phyloP scores from a whole-genome alignment of 139 green algal species.

The Volvox reticuliferus region DNA sequence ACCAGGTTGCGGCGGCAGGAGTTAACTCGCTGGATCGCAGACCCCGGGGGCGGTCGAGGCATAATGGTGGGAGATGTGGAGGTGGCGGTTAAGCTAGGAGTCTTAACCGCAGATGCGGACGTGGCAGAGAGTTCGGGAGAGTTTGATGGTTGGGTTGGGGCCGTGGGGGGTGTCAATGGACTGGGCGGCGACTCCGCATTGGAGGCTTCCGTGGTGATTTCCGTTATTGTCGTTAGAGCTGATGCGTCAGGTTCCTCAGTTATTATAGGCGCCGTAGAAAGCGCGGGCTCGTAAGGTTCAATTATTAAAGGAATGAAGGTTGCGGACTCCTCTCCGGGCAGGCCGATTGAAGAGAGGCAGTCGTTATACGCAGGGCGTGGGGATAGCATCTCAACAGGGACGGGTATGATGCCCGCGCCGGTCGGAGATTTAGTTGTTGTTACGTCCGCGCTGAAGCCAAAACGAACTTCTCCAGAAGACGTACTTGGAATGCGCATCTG shows the following conservation, averaged over 20 bases:
- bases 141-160: too few species aligned
- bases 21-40: not conserved
- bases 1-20: not conserved
- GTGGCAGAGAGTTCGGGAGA: not conserved
- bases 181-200: not conserved
- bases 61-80: not conserved
- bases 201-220: not conserved
- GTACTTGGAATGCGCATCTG: not conserved
- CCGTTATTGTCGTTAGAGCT: not conserved
- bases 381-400: not conserved
- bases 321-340: constrained; percentile 6
- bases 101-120: not conserved
- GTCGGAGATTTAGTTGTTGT: not conserved
- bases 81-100: too few species aligned
- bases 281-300: not conserved
- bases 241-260: not conserved
- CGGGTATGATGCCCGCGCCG: not conserved
- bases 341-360: not conserved
- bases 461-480: not conserved
- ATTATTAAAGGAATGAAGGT: not conserved
- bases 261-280: not conserved
- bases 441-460: not conserved
- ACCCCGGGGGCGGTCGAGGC: not conserved
- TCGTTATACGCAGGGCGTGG: not conserved
- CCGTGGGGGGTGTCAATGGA: not conserved